phyloP scores from a whole-genome alignment of 225 moss, liverwort and hornwort genomes.

The Pleurozium schreberi region DNA sequence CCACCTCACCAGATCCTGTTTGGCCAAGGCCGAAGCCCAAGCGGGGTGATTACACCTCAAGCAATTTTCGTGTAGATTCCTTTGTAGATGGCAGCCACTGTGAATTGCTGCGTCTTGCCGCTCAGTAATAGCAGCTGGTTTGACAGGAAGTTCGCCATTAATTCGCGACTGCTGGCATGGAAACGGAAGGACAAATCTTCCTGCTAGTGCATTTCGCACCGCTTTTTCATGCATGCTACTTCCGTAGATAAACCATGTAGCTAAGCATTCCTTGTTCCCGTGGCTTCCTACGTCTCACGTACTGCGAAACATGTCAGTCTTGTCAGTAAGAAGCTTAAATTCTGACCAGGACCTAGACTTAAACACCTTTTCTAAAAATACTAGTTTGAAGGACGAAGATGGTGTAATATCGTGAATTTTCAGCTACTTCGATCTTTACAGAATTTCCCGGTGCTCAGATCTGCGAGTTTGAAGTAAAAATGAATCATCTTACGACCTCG shows the following conservation, averaged over 20 bases:
- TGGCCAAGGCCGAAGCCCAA: conserved; percentile 43
- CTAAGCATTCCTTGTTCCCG: not conserved
- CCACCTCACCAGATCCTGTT: conserved; percentile 41
- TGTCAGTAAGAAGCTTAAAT: not conserved
- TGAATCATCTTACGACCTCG: not conserved
- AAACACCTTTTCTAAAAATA: too few relatives aligned
- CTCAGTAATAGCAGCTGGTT: conserved; percentile 10
- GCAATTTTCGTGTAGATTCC: conserved; percentile 40
- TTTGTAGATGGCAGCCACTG: conserved; percentile 46
- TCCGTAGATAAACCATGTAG: not conserved
- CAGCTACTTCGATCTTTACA: not conserved
- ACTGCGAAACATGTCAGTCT: not conserved
- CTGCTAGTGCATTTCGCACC: not conserved
- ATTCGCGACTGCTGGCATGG: not conserved
- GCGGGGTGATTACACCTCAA: conserved; percentile 18
- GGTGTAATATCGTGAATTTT: not conserved
- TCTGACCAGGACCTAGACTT: not conserved
- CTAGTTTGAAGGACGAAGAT: not conserved
- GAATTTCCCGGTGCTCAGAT: not conserved
- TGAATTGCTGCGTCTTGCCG: conserved; percentile 54
- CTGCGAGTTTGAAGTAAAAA: not conserved
- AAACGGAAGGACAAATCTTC: not conserved
- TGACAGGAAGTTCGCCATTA: not conserved
- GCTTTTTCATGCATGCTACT: not conserved
- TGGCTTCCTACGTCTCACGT: not conserved